Conservation (phyloP, 2,329 filamentous ascomycete genomes). For the Sarocladium strictum region DNA sequence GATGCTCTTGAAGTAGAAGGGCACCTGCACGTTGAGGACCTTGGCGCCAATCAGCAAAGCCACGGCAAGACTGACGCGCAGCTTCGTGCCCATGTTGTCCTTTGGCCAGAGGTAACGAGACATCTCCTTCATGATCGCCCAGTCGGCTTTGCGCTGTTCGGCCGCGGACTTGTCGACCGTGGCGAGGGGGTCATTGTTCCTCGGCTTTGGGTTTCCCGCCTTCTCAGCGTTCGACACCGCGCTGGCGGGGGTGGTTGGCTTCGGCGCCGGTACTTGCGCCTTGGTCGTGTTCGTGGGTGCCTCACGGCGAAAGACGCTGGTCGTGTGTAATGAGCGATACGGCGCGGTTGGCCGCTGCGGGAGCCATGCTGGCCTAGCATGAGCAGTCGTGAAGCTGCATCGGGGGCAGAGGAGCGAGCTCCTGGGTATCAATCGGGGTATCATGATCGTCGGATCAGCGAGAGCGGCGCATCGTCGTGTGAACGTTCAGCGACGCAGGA, state of each 20-base stretch:
- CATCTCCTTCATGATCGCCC: slow-evolving; percentile 99
- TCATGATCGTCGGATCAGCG: slow-evolving; percentile 23
- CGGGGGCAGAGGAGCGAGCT: slow-evolving; percentile 25
- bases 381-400: slow-evolving; percentile 20
- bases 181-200: slow-evolving; percentile 26
- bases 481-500: neutral
- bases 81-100: slow-evolving; percentile 64
- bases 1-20: slow-evolving; percentile 98
- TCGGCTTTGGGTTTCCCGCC: slow-evolving; percentile 14
- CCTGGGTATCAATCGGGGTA: slow-evolving; percentile 28
- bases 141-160: slow-evolving; percentile 93
- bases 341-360: slow-evolving; percentile 18
- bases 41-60: slow-evolving; percentile 82
- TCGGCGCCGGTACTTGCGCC: slow-evolving; percentile 12
- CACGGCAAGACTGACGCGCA: slow-evolving; percentile 81
- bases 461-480: neutral
- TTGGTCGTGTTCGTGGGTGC: slow-evolving; percentile 12
- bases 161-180: slow-evolving; percentile 50
- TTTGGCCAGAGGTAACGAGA: slow-evolving; percentile 93
- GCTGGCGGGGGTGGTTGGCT: slow-evolving; percentile 15
- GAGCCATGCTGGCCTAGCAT: slow-evolving; percentile 23
- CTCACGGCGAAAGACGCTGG: slow-evolving; percentile 23
- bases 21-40: slow-evolving; percentile 93
- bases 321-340: slow-evolving; percentile 24
- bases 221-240: slow-evolving; percentile 1